These are phyloP conservation scores for Elsinoe perseae DNA, from an alignment of 2,329 filamentous ascomycete genomes.

Conservation along the genomic window DNA sequence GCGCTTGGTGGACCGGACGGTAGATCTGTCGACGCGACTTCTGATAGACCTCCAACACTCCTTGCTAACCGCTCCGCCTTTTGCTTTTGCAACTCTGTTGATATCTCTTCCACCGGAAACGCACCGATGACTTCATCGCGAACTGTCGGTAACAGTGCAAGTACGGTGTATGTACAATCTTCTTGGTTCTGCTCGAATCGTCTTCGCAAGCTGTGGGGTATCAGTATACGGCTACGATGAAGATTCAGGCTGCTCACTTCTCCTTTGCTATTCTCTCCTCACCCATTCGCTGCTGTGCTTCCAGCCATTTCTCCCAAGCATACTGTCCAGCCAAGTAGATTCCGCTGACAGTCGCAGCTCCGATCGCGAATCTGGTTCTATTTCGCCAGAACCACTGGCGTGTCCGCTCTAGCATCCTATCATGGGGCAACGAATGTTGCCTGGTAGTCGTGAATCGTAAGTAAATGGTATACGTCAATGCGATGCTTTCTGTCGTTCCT, in stretches of 20 bases:
- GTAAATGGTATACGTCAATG: neutral
- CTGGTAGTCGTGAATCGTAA: neutral
- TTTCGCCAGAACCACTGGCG: constrained; percentile 90
- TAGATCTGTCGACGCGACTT: constrained; percentile 49
- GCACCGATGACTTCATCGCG: constrained; percentile 81
- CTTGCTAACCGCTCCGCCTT: constrained; percentile 65
- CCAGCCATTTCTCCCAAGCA: constrained; percentile 80
- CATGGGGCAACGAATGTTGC: constrained; percentile 16
- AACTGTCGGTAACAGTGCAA: constrained; percentile 87
- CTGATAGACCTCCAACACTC: constrained; percentile 46
- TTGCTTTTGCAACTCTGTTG: constrained; percentile 88
- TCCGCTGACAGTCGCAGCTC: constrained; percentile 76
- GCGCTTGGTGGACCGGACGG: constrained; percentile 57
- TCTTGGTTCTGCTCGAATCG: constrained; percentile 99
- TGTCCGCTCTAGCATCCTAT: constrained; percentile 58
- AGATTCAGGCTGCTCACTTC: constrained; percentile 55
- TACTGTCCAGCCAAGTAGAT: constrained; percentile 92
- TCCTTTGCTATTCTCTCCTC: constrained; percentile 93
- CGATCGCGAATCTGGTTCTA: constrained; percentile 79
- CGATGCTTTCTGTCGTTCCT: neutral
- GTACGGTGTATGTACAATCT: constrained; percentile 94
- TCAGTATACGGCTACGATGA: constrained; percentile 15
- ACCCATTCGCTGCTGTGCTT: constrained; percentile 92
- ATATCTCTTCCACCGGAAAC: constrained; percentile 85
- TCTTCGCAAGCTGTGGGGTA: constrained; percentile 63